phyloP scores from a whole-genome alignment of 345 rosid species.

The Citrus inodora region DNA sequence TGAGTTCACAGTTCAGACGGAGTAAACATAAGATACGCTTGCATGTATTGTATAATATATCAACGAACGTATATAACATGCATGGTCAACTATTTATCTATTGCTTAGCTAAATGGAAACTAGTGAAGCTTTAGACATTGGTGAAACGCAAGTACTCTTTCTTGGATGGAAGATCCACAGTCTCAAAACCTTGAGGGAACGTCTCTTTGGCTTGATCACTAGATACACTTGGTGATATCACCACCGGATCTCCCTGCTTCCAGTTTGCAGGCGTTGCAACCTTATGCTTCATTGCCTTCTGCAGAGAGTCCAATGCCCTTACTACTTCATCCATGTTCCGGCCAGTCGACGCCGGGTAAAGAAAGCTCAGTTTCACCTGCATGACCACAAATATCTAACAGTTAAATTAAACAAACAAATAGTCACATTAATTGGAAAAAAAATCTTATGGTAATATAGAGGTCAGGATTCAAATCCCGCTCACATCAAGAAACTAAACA shows the following conservation, averaged over 20 bases:
- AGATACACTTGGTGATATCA: slow-evolving; percentile 49
- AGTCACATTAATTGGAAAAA: background rate
- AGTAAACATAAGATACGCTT: background rate
- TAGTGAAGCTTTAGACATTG: slow-evolving; percentile 9
- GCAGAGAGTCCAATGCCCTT: slow-evolving; percentile 70
- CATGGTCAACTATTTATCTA: too few species aligned
- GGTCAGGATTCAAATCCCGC: too few species aligned
- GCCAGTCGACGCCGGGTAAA: slow-evolving; percentile 69
- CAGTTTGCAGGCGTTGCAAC: slow-evolving; percentile 79
- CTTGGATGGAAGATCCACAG: slow-evolving; percentile 60
- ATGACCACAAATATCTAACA: background rate
- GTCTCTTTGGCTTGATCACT: slow-evolving; percentile 57
- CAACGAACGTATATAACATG: background rate
- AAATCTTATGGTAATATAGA: too few species aligned
- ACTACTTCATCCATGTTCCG: slow-evolving; percentile 75
- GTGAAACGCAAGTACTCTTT: slow-evolving; percentile 59
- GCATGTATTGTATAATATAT: background rate
- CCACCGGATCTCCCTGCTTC: slow-evolving; percentile 72
- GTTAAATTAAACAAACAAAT: too few species aligned
- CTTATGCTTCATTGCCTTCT: slow-evolving; percentile 47
- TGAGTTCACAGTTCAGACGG: too few species aligned
- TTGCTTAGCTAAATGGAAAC: background rate
- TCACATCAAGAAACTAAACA: too few species aligned
- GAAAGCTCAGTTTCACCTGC: slow-evolving; percentile 72
- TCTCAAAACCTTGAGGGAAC: slow-evolving; percentile 63